Evolutionary conservation across 768 basidiomycete species (phyloP), one percentile per base, ranked within the genome.

Genomic region (Macrolepiota albuminosa): DNA sequence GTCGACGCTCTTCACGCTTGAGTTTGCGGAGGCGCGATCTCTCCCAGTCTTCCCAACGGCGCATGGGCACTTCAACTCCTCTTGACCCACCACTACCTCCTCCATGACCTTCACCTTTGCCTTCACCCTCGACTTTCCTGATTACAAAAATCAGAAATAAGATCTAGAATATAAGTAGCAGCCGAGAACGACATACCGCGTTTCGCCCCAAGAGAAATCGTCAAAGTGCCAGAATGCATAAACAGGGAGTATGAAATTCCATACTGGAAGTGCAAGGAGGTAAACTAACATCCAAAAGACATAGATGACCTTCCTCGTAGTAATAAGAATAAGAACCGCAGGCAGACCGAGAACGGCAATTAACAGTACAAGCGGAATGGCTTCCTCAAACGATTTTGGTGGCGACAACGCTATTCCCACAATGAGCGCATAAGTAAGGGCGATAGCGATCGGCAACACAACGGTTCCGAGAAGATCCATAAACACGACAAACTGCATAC

Each of bases 1-100:
- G 76, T 59, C 93, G 79, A 64, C 88, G 81, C 66, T 94, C 92
- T 68, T 97, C 95, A 2, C 97, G 86, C 61, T 84, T 86, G 36
- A 96, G 63, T 75, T 98, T 98, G 54, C 96, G 88, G 50, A 98
- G 79, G 47, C 97, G 83, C 29, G 94, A 96, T 26, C 95, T 85
- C 69, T 99, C 97, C 97, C 96, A 99, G 67, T 99, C 96, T 74
- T 98, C 97, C 97, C 97, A 99, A 53, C 96, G 83, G n/a, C 96
- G 85, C 70, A 98, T 75, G 0, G 97, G 94, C n/a, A 98, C 84
- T 0, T 83, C 84, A 46, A 79, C 72, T 6, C 82, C 84, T 55
- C 78, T 78, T 49, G 77, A 70, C 6, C 75, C 73, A 29, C 80
- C 81, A 18, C 80, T 82, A 14, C 84, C 87, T 14, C 80, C 82